phyloP scores from a whole-genome alignment of 2,329 filamentous ascomycete genomes.

The Calonectria henricotiae region DNA sequence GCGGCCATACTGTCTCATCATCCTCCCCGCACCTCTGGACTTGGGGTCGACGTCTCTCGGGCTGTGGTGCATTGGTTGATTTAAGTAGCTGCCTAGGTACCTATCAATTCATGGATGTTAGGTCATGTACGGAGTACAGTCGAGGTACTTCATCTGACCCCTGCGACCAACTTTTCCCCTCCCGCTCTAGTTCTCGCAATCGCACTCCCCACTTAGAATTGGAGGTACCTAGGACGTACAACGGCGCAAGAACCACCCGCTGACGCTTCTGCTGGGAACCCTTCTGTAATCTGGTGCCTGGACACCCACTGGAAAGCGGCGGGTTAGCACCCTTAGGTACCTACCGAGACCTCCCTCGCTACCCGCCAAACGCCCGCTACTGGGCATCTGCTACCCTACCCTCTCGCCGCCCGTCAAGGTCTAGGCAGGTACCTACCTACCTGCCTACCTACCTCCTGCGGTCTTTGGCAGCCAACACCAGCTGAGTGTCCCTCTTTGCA shows the following conservation, averaged over 20 bases:
- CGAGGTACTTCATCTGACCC: constrained; percentile 30
- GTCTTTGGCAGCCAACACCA: constrained; percentile 18
- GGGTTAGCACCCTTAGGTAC: constrained; percentile 21
- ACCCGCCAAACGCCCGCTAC: constrained; percentile 30
- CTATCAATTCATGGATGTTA: constrained; percentile 16
- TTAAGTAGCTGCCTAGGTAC: constrained; percentile 11
- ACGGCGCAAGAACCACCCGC: constrained; percentile 25
- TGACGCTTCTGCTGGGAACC: constrained; percentile 8
- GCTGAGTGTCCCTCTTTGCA: constrained; percentile 21
- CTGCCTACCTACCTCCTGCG: constrained; percentile 1
- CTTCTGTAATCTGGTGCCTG: constrained; percentile 9
- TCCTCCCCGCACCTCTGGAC: constrained; percentile 13
- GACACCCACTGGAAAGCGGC: constrained; percentile 12
- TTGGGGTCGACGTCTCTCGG: constrained; percentile 9
- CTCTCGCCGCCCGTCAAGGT: constrained; percentile 13
- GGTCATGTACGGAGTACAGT: constrained; percentile 26
- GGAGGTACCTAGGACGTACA: constrained; percentile 30
- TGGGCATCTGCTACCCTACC: constrained; percentile 16
- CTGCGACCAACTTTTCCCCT: constrained; percentile 26
- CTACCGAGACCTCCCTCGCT: constrained; percentile 24
- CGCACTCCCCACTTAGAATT: constrained; percentile 20
- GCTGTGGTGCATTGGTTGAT: constrained; percentile 18
- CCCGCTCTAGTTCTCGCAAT: constrained; percentile 32
- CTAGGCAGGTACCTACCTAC: constrained; percentile 12
- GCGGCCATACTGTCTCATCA: constrained; percentile 13